phyloP scores from a whole-genome alignment of 352 stramenopile species.

The Nothophytophthora sp. region DNA sequence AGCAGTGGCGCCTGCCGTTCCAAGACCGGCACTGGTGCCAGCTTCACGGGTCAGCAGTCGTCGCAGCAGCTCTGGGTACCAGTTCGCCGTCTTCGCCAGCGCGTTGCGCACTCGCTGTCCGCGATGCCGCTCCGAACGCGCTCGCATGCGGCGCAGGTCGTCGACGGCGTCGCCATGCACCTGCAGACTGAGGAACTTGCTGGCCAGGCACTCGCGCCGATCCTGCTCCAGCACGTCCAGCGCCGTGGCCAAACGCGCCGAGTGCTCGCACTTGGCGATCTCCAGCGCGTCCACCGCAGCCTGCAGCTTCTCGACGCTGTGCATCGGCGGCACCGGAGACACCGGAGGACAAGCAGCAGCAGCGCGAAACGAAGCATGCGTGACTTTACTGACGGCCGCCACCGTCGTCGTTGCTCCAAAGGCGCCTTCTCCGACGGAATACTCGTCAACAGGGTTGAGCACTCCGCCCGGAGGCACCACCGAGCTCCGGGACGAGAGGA shows the following conservation, averaged over 20 bases:
- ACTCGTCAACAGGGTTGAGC: not conserved
- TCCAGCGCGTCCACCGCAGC: conserved; percentile 46
- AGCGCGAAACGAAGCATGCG: conserved; percentile 5
- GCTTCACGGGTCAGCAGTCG: conserved; percentile 44
- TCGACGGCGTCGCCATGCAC: conserved; percentile 34
- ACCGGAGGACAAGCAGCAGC: not conserved
- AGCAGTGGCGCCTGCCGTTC: not conserved
- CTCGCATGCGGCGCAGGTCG: conserved; percentile 58
- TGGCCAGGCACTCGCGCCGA: conserved; percentile 48
- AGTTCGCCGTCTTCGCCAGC: conserved; percentile 33
- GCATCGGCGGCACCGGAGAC: conserved; percentile 9
- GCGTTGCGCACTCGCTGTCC: conserved; percentile 30
- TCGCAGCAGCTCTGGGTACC: conserved; percentile 58
- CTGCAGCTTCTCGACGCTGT: conserved; percentile 66
- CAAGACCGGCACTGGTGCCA: not conserved
- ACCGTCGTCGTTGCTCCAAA: not conserved
- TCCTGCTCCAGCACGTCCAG: conserved; percentile 51
- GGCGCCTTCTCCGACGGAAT: not conserved
- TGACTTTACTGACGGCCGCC: conserved; percentile 2
- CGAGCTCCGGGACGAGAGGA: conserved; percentile 5
- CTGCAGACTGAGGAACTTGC: conserved; percentile 52
- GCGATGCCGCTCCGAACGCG: conserved; percentile 41
- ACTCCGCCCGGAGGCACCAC: not conserved
- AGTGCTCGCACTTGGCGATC: conserved; percentile 38
- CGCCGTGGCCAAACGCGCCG: conserved; percentile 33